Evolutionary conservation across 2,329 filamentous ascomycete species (phyloP).

Genomic region (Monilinia fructicola): DNA sequence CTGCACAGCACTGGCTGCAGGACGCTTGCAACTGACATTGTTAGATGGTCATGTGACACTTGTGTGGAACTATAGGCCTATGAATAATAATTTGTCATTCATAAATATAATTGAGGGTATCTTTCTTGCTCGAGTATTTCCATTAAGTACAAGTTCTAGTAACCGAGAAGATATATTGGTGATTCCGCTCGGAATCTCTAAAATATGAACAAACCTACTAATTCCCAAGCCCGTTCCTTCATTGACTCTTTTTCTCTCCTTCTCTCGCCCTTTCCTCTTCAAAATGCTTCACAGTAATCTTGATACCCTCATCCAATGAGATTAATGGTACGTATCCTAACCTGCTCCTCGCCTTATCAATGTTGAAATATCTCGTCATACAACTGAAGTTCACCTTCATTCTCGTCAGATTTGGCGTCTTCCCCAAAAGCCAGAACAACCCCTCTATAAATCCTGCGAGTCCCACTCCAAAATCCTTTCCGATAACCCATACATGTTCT

Average conservation of each 20-base stretch:
- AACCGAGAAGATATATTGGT: background rate
- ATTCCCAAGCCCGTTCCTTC: background rate
- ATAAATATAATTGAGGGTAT: slow-evolving; percentile 2
- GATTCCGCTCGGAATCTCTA: background rate
- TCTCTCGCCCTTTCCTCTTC: slow-evolving; percentile 32
- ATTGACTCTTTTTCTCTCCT: slow-evolving; percentile 35
- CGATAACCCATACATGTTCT: slow-evolving; percentile 55
- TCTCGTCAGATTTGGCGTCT: slow-evolving; percentile 52
- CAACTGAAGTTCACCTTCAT: slow-evolving; percentile 59
- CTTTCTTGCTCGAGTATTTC: background rate
- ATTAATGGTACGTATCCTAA: slow-evolving; percentile 70
- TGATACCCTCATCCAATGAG: slow-evolving; percentile 62
- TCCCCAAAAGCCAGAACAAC: slow-evolving; percentile 50
- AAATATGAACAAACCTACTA: background rate
- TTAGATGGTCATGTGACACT: no score
- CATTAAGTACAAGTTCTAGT: slow-evolving; percentile 11
- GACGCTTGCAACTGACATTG: no score
- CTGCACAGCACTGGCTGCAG: no score
- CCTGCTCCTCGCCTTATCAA: slow-evolving; percentile 69
- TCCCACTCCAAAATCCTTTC: slow-evolving; percentile 51
- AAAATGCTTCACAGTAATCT: slow-evolving; percentile 35
- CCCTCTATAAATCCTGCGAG: slow-evolving; percentile 50
- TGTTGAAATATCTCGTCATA: slow-evolving; percentile 77
- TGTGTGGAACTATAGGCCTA: no score
- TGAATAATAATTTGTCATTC: background rate